Base-by-base conservation (phyloP, 129 eudicot species). In the Solidago caesia region DNA sequence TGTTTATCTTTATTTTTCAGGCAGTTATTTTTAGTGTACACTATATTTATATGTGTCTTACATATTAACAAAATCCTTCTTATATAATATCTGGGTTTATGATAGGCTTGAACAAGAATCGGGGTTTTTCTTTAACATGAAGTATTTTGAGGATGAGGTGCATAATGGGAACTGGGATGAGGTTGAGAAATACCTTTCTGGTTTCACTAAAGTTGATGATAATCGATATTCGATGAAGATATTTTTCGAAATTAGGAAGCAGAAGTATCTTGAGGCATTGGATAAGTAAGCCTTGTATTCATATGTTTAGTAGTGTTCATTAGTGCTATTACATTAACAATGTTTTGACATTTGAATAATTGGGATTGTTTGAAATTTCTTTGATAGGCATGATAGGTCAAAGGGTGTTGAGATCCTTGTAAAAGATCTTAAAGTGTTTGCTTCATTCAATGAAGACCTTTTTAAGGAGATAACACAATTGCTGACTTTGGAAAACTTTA, bases 171-270 rank as follows among this genome's bases (percentile, higher is more conserved):
- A 89, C 46, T 92, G 93, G 96, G 96, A 92, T 60, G 97, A 92
- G 75, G 96, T 87, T 58, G 97, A 89, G 82, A 82, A 70, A 59
- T 92, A 92, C 81, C 94, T 92, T 16, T 87, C 91, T 68, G 97
- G 96, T 70, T 92, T 92, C 74, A 92, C 97, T 13, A 89, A 89
- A 84, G 96, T 92, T 64, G 97, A 92, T 13, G 94, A 92, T 68
- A 92, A 92, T 80, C 90, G 98, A 27, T 92, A 89, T 64, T 92
- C 98, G 8, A 92, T 92, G 96, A 92, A 92, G 88, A 92, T 92
- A 14, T 92, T 92, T 74, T 92, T 92, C 46, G 98, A 92, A 64
- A 92, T 92, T 51, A 79, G 98, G 84, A 92, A 92, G 84, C 98
- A 92, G 80, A 92, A 92, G 88, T 92, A 92, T 79, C 94, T 92